Conservation (phyloP, 306 rosid species). For the Vicia sativa region DNA sequence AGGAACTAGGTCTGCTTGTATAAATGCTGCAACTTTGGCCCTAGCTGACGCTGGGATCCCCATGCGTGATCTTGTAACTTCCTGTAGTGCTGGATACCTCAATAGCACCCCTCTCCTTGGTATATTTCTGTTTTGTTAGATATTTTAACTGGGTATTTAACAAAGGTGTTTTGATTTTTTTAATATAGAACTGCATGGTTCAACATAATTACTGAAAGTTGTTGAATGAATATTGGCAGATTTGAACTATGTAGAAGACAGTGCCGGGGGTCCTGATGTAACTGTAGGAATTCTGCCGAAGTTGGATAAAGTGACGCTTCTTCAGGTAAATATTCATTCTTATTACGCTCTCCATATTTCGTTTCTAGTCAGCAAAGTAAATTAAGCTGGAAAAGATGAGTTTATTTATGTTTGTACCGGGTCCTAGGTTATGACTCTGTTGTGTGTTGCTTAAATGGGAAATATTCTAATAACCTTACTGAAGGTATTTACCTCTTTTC, state of each 20-base stretch:
- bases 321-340: slow-evolving; percentile 59
- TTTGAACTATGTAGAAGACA: slow-evolving; percentile 90
- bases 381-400: not conserved
- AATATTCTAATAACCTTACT: not conserved
- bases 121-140: slow-evolving; percentile 40
- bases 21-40: slow-evolving; percentile 95
- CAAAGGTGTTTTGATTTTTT: slow-evolving; percentile 17
- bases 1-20: slow-evolving; percentile 97
- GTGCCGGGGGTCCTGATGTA: slow-evolving; percentile 98
- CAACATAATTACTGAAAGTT: slow-evolving; percentile 24
- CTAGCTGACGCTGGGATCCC: slow-evolving; percentile 98
- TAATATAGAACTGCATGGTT: slow-evolving; percentile 8
- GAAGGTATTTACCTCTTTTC: not conserved
- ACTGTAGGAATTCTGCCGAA: slow-evolving; percentile 81
- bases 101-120: slow-evolving; percentile 85
- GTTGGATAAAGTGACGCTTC: slow-evolving; percentile 85
- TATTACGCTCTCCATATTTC: slow-evolving; percentile 29
- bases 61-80: slow-evolving; percentile 89
- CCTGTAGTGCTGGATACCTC: slow-evolving; percentile 93
- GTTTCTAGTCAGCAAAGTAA: slow-evolving; percentile 15
- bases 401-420: not conserved
- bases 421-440: not conserved
- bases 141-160: slow-evolving; percentile 2
- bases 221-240: slow-evolving; percentile 50
- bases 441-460: not conserved